These are phyloP conservation scores for Ulvella scutata DNA, from an alignment of 139 green algal genomes.

Conservation along the genomic window DNA sequence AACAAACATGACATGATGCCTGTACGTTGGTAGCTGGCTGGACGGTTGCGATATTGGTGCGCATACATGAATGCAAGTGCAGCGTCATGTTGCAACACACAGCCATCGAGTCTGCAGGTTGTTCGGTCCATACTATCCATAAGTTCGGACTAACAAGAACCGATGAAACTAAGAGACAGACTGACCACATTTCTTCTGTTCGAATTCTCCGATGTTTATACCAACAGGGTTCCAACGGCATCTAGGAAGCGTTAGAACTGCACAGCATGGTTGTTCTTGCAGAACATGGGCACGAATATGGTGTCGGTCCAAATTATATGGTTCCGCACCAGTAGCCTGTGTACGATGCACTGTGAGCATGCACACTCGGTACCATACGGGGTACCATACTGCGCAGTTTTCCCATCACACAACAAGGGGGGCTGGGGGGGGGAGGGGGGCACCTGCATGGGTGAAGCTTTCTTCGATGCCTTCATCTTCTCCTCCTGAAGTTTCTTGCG, in stretches of 20 bases:
- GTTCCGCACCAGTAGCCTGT: neutral
- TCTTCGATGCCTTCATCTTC: neutral
- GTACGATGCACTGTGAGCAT: neutral
- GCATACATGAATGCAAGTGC: too few species aligned
- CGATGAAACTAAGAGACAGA: neutral
- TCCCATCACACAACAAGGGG: neutral
- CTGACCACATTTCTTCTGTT: too few species aligned
- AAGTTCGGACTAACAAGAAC: neutral
- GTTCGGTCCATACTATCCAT: neutral
- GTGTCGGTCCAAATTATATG: neutral
- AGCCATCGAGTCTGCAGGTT: too few species aligned
- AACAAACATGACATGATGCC: neutral
- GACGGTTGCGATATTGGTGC: neutral
- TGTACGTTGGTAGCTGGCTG: neutral
- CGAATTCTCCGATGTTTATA: too few species aligned
- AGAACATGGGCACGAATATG: neutral
- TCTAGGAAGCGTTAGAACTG: too few species aligned
- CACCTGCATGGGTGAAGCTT: neutral
- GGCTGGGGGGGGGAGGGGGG: neutral
- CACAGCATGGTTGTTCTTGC: neutral
- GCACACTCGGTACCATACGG: neutral
- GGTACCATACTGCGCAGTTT: neutral
- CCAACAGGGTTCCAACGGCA: too few species aligned
- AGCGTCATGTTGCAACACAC: too few species aligned
- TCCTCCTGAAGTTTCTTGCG: slow-evolving; percentile 31